Evolutionary conservation across 2,329 filamentous ascomycete species (phyloP), one percentile per base, ranked within the genome.

Genomic region (Fusarium mangiferae): DNA sequence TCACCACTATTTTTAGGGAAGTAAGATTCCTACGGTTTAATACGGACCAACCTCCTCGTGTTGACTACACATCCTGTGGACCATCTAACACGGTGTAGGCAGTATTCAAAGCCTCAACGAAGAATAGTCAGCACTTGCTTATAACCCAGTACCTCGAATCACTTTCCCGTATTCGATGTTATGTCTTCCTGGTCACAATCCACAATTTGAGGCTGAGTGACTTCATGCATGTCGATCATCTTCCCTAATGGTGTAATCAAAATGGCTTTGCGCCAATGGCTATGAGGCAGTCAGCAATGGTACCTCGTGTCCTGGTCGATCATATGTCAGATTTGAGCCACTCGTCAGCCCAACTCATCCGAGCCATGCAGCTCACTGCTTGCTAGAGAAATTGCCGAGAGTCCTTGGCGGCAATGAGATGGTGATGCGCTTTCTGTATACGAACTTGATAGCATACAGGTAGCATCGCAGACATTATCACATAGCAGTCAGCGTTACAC

Each of bases 321-420:
- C 38, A 39, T 62, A 36, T 45, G 38, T 63, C 62, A 52, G 39
- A 54, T 65, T 13, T 65, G 26, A 62, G 36, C 46, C 26, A 39
- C 18, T 18, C 26, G 26, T 22, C 39, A 63, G 36, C n/a, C n/a
- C n/a, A 24, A 26, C 7, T 11, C 10, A 22, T 2, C 14, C n/a
- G 39, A 39, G 35, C 24, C 35, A 30, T 35, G 36, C 5, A 54
- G 15, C 17, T 24, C 24, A 9, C 22, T 55, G 2, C 20, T 13
- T 13, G 8, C n/a, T 26, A 9, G 5, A 46, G 30, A 35, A 57
- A n/a, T 35, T 35, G 5, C 22, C 28, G 18, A n/a, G 12, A 6
- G 13, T n/a, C 7, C 6, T 22, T 28, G 17, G 30, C 10, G 7
- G 18, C 2, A 36, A 28, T 15, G 11, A 24, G 15, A 28, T 35